Conservation (phyloP, 2,329 filamentous ascomycete genomes). For the Pseudogymnoascus sp. region DNA sequence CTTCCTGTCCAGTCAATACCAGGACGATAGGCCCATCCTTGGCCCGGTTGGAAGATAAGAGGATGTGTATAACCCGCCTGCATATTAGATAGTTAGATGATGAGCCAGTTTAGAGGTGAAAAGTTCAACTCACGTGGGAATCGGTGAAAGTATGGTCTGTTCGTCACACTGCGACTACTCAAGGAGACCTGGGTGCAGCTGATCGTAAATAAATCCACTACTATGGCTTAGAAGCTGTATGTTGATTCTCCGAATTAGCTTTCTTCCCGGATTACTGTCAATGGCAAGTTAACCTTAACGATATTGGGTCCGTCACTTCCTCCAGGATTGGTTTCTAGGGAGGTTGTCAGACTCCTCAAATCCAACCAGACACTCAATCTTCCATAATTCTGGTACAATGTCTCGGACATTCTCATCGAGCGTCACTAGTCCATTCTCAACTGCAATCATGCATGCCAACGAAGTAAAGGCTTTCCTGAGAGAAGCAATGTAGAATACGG, state of each 20-base stretch:
- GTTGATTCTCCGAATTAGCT: too few species aligned
- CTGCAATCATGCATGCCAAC: background rate
- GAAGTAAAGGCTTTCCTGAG: background rate
- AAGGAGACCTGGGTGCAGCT: too few species aligned
- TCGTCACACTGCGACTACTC: too few species aligned
- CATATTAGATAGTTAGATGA: background rate
- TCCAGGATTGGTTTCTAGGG: background rate
- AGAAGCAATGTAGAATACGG: background rate
- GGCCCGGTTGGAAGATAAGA: conserved; percentile 1
- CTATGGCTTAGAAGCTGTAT: too few species aligned
- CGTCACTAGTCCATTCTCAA: background rate
- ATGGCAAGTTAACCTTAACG: background rate
- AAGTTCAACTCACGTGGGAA: background rate
- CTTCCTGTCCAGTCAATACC: background rate
- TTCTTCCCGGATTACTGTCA: too few species aligned
- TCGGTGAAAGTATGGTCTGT: too few species aligned
- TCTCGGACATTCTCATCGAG: background rate
- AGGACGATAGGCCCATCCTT: conserved; percentile 3
- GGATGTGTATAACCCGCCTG: conserved; percentile 9
- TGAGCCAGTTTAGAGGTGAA: background rate
- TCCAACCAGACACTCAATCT: background rate
- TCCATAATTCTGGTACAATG: conserved; percentile 5
- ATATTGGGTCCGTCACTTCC: background rate
- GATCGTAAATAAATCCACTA: too few species aligned
- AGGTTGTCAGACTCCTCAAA: background rate